Base-by-base conservation (phyloP, 2,329 filamentous ascomycete species). In the Aspergillus sergii region DNA sequence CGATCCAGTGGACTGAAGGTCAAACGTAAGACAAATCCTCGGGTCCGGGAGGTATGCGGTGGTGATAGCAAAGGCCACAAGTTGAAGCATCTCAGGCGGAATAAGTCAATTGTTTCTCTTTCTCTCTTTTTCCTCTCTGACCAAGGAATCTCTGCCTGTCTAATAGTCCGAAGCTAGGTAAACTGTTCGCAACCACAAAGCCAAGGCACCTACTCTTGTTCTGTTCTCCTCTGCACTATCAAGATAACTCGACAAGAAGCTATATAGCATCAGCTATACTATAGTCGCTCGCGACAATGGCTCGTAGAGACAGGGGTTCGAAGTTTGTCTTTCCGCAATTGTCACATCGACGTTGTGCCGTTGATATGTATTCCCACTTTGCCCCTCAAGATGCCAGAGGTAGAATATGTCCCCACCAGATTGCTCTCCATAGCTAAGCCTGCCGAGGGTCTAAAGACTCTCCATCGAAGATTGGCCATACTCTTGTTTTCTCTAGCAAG, bases 101-200 rank as follows among this genome's bases (percentile, higher is more conserved):
- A 73, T 71, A 75, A 75, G 69, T 75, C 71, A 76, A 79, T 71
- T 78, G 72, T 72, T 72, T 72, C 69, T 51, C 70, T 65, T 70
- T 69, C 68, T 69, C 71, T 63, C 71, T 71, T 69, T 70, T 68
- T 72, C 66, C 73, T 74, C 63, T 74, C 66, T 72, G 73, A 70
- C 68, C 71, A 71, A 73, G 72, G 70, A 70, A 72, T 69, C 71
- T 74, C 66, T 80, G 81, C 79, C 81, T 89, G 86, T 90, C 89
- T 89, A 91, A 91, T 88, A 88, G 75, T 79, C 80, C 80, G 85
- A 87, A 87, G 87, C 88, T 91, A 91, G 86, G 85, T 87, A 86
- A 85, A 87, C 66, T 75, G 72, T 71, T 75, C 80, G 80, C 70
- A 73, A 68, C 69, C 73, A 72, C 71, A 73, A 71, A 76, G 75